Evolutionary conservation across 2,329 filamentous ascomycete species (phyloP), one percentile per base, ranked within the genome.

Genomic region (Aspergillus awamori): DNA sequence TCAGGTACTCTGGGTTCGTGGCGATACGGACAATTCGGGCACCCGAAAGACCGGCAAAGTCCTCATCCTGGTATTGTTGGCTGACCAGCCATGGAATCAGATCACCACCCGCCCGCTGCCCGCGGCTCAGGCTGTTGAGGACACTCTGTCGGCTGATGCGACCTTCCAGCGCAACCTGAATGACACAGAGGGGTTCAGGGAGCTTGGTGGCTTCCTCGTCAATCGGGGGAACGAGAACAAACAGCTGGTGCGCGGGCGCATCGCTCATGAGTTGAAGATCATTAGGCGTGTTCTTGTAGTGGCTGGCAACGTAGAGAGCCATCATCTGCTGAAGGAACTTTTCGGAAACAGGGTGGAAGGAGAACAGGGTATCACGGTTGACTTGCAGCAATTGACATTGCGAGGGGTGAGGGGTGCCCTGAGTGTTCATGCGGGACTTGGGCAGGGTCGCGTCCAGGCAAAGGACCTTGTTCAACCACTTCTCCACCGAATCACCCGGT

Each of bases 251-350:
- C 0, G 95, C 94, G 1, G 95, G 95, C 1, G 95, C 95, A 77
- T 99, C 95, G 63, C 92, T 97, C 92, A 99, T 96, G 60, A 99
- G 86, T 76, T 98, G 95, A n/a, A 99, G 84, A 71, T 99, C 95
- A 70, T 99, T 96, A 0, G 95, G 95, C 0, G 93, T 92, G 79
- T 99, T 99, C 79, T 98, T 98, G 83, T 99, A 97, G 77, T 97
- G 93, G 69, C 92, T 96, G 28, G 95, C 93, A 28, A 99, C 96
- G 70, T 98, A 99, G 2, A 99, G 85, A 0, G 93, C 93, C 79
- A 99, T 94, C 92, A 99, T 97, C 70, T 97, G 93, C 75, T 99
- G 95, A 58, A 99, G 80, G 79, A 99, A 98, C 73, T 93, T 95
- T 76, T 99, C 95, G 2, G 95, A 96, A 20, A 98, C 92, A 2